A percentile compares a stretch with the other conserved stretches of the same genome.
Conservation (phyloP, 2,329 filamentous ascomycete genomes). For the Drechslera avenae region DNA sequence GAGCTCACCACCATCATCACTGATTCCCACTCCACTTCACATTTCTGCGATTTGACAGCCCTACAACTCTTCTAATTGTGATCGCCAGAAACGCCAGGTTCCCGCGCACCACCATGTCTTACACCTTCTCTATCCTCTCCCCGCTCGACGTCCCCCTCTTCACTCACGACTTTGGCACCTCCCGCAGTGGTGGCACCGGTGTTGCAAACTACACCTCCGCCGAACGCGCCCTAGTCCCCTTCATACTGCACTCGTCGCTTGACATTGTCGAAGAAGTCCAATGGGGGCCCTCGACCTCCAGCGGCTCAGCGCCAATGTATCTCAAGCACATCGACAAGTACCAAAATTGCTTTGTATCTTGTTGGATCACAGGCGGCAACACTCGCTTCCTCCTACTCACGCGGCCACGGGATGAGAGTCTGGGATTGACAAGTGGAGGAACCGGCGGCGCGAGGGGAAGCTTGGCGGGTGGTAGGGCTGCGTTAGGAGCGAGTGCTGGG, state of each 20-base stretch:
- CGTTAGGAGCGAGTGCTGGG: slow-evolving; percentile 42
- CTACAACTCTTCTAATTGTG: slow-evolving; percentile 3
- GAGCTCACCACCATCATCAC: slow-evolving; percentile 14
- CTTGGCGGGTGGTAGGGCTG: slow-evolving; percentile 39
- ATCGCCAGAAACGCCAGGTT: not conserved
- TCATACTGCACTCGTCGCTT: slow-evolving; percentile 90
- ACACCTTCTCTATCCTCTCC: slow-evolving; percentile 97
- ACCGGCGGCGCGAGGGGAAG: slow-evolving; percentile 35
- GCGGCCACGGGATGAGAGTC: slow-evolving; percentile 64
- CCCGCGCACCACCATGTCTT: slow-evolving; percentile 70
- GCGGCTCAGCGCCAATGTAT: slow-evolving; percentile 65
- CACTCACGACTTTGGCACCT: slow-evolving; percentile 95
- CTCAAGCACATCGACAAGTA: slow-evolving; percentile 97
- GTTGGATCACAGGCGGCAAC: slow-evolving; percentile 90
- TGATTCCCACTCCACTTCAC: not conserved
- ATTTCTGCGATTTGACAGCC: not conserved
- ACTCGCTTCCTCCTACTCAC: slow-evolving; percentile 94
- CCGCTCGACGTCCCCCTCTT: slow-evolving; percentile 96
- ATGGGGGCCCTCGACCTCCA: slow-evolving; percentile 65
- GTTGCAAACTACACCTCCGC: slow-evolving; percentile 86
- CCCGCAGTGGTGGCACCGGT: slow-evolving; percentile 93
- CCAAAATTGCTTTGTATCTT: slow-evolving; percentile 93
- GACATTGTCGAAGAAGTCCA: slow-evolving; percentile 97
- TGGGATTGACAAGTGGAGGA: slow-evolving; percentile 26
- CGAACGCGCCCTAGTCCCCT: slow-evolving; percentile 93